A percentile compares a stretch with the other conserved stretches of the same genome.
Evolutionary conservation across 2,329 filamentous ascomycete genomes (phyloP).

Genomic region (Monosporascus sp.): DNA sequence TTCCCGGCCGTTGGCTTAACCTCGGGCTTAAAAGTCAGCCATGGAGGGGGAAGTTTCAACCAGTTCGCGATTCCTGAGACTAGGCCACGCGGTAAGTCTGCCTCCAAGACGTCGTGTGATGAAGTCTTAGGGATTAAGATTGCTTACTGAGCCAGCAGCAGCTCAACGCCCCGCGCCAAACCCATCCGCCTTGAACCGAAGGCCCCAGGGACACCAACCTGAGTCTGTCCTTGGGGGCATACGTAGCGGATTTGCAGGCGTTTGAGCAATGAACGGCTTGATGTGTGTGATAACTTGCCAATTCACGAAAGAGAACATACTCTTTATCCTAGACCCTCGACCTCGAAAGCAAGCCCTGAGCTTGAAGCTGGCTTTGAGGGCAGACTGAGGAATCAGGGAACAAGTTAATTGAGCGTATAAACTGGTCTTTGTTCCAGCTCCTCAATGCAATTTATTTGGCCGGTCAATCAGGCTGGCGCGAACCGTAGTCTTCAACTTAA

Average conservation of each 20-base stretch:
- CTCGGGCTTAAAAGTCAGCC: conserved; percentile 24
- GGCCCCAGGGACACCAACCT: conserved; percentile 7
- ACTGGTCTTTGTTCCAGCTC: not conserved
- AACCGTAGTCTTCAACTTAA: too few relatives aligned
- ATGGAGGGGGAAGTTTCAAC: conserved; percentile 10
- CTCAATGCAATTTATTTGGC: not conserved
- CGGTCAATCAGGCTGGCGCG: too few relatives aligned
- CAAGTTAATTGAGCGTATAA: not conserved
- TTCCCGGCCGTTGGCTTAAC: conserved; percentile 22
- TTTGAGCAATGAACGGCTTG: not conserved
- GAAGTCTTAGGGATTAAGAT: not conserved
- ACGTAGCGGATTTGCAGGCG: conserved; percentile 9
- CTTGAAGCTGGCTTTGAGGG: not conserved
- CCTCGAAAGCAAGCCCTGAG: not conserved
- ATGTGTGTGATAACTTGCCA: not conserved
- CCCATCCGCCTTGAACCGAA: conserved; percentile 12
- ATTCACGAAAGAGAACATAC: not conserved
- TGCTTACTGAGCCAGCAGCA: conserved; percentile 12
- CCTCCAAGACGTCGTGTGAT: not conserved
- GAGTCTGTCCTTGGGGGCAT: conserved; percentile 10
- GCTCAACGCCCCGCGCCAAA: conserved; percentile 15
- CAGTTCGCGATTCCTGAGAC: conserved; percentile 11
- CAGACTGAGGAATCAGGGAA: not conserved
- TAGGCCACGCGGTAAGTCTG: conserved; percentile 19
- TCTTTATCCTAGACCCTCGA: not conserved